Evolutionary conservation across 257 asterid genomes (phyloP).

Genomic region (Solanum peruvianum): DNA sequence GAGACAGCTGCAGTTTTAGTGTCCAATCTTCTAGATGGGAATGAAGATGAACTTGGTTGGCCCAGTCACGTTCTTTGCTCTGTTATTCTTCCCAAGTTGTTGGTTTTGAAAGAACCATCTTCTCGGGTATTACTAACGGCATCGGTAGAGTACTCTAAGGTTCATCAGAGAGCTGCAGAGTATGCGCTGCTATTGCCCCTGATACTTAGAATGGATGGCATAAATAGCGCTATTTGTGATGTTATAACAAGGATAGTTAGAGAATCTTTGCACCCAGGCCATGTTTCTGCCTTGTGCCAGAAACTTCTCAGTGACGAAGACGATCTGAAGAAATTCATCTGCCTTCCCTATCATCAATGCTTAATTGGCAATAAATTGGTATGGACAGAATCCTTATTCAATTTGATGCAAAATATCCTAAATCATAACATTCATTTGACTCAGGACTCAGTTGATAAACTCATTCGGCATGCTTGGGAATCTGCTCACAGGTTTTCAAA

Average conservation of each 20-base stretch:
- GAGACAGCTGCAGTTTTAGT: conserved; percentile 51
- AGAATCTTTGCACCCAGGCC: conserved; percentile 62
- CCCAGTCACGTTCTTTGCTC: conserved; percentile 54
- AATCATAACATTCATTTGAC: conserved; percentile 24
- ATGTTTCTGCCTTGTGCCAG: conserved; percentile 56
- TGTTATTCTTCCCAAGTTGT: conserved; percentile 53
- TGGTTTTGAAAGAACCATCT: conserved; percentile 34
- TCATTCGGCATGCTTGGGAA: conserved; percentile 32
- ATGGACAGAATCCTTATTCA: conserved; percentile 60
- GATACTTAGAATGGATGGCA: conserved; percentile 38
- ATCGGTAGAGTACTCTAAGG: conserved; percentile 45
- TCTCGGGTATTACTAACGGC: conserved; percentile 43
- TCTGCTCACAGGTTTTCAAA: conserved; percentile 29
- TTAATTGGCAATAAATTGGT: conserved; percentile 30
- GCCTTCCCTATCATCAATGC: conserved; percentile 48
- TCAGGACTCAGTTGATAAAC: conserved; percentile 26
- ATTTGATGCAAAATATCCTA: conserved; percentile 31
- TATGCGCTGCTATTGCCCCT: conserved; percentile 51
- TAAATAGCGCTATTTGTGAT: conserved; percentile 47
- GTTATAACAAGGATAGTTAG: conserved; percentile 43
- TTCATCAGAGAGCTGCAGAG: conserved; percentile 57
- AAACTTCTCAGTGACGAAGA: conserved; percentile 29
- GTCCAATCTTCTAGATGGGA: conserved; percentile 24
- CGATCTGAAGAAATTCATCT: conserved; percentile 20
- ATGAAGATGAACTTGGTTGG: conserved; percentile 40